Evolutionary conservation across 345 rosid genomes (phyloP), one percentile per base, ranked within the genome.

Genomic region (Excoecaria agallocha): DNA sequence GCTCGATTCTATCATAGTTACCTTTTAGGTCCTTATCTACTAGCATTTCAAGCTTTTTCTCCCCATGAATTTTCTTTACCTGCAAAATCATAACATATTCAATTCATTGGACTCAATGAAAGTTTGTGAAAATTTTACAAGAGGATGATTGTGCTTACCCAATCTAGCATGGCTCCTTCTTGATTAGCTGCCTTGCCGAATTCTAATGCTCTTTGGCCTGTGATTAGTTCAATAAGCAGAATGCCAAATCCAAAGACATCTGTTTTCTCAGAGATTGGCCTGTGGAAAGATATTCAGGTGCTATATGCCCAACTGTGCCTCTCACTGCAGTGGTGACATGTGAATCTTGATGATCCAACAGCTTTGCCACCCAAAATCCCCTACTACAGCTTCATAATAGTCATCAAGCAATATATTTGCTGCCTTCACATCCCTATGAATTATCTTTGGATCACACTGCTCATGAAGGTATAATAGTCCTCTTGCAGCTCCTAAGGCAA

Each of bases 401-500:
- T 92, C 99, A 75, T 95, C 99, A 12, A 95, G 91, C 79, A 95
- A 82, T 71, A 95, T 89, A 70, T 95, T 95, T 55, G 99, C 99
- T 41, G 99, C 99, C 84, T 95, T 95, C n/a, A 95, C 99, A 76
- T 95, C 99, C 70, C 99, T 86, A 66, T 95, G 99, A 61, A 95
- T 95, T 54, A 95, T 95, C 83, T 95, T 95, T 6, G 99, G 99
- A 83, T 92, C 97, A 62, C 99, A 95, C 67, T 94, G 99, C 78
- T 95, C 99, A 12, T 95, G 99, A 68, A 95, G 91, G 79, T 95
- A 95, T 35, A 93, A 76, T 43, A 95, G 87, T 72, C 99, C 99
- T 72, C 99, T 79, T 25, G 86, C 98, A 38, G 99, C 95, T 84
- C 99, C 99, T 22, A 95, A 66, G n/a, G 98, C 94, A 64, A 95